Conservation (phyloP, 2,329 filamentous ascomycete genomes). For the Ramichloridium luteum region DNA sequence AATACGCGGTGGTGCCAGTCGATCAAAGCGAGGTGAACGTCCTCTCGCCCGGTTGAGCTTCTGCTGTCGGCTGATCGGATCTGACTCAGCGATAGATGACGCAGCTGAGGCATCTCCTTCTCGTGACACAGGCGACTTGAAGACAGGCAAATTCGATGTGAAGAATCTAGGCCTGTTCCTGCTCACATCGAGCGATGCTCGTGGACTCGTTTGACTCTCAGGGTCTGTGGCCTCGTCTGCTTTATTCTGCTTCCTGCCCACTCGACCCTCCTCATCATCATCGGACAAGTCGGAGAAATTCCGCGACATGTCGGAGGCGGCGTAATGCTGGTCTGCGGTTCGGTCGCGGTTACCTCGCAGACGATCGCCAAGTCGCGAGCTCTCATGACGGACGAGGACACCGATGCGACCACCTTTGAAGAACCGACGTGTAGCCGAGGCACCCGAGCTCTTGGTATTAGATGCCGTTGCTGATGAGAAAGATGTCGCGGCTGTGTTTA, state of each 20-base stretch:
- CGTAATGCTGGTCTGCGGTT: constrained; percentile 27
- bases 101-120: constrained; percentile 7
- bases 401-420: constrained; percentile 69
- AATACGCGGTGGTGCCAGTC: constrained; percentile 37
- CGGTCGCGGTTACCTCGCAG: constrained; percentile 45
- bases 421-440: constrained; percentile 53
- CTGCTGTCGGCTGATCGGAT: constrained; percentile 34
- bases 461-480: neutral
- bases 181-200: constrained; percentile 22
- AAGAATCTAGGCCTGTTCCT: constrained; percentile 30
- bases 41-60: constrained; percentile 27
- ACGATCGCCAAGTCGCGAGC: constrained; percentile 48
- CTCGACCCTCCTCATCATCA: constrained; percentile 29
- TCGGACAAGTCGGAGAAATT: constrained; percentile 37
- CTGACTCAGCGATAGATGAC: constrained; percentile 15
- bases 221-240: constrained; percentile 14
- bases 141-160: constrained; percentile 37
- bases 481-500: constrained; percentile 10
- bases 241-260: constrained; percentile 8
- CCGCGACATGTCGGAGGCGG: constrained; percentile 33
- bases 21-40: constrained; percentile 16
- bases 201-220: constrained; percentile 27
- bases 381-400: constrained; percentile 55
- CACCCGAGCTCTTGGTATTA: constrained; percentile 29
- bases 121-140: constrained; percentile 35